Evolutionary conservation across 2,329 filamentous ascomycete genomes (phyloP).

Genomic region (Hirsutella rhossiliensis): DNA sequence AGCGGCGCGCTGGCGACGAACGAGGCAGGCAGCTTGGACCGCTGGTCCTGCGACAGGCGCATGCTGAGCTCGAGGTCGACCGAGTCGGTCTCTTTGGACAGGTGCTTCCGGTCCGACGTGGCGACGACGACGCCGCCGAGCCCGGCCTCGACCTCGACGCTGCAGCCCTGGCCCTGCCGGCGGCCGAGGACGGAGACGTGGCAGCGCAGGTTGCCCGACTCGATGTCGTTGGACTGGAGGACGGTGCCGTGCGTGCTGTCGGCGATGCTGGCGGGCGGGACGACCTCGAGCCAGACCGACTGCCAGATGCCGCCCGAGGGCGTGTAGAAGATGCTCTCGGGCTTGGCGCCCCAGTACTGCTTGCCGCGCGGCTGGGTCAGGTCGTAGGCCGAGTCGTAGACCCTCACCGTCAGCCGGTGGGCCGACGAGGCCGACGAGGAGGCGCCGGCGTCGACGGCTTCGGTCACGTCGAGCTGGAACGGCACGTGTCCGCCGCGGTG

Average conservation of each 20-base stretch:
- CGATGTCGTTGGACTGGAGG: constrained; percentile 40
- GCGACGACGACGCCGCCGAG: constrained; percentile 35
- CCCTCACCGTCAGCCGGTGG: constrained; percentile 39
- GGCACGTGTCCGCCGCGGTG: constrained; percentile 50
- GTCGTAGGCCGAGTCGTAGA: constrained; percentile 53
- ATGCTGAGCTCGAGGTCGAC: constrained; percentile 34
- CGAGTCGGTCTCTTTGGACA: constrained; percentile 37
- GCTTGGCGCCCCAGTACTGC: constrained; percentile 51
- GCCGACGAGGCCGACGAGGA: background rate
- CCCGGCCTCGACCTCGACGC: constrained; percentile 40
- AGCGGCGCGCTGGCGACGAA: constrained; percentile 20
- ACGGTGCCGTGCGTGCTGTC: constrained; percentile 47
- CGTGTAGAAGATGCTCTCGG: constrained; percentile 49
- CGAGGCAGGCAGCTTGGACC: constrained; percentile 23
- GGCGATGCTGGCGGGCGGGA: constrained; percentile 38
- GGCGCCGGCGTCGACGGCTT: constrained; percentile 20
- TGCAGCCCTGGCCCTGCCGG: constrained; percentile 30
- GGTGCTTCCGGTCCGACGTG: constrained; percentile 24
- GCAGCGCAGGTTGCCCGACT: constrained; percentile 36
- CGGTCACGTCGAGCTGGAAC: constrained; percentile 44
- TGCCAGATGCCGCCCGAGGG: constrained; percentile 48
- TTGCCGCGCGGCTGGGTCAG: constrained; percentile 55
- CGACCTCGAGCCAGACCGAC: constrained; percentile 42
- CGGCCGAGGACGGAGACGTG: constrained; percentile 36
- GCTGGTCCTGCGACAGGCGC: constrained; percentile 30